Evolutionary conservation across 805 yeast species (phyloP).

Genomic region (Metschnikowia arizonensis): DNA sequence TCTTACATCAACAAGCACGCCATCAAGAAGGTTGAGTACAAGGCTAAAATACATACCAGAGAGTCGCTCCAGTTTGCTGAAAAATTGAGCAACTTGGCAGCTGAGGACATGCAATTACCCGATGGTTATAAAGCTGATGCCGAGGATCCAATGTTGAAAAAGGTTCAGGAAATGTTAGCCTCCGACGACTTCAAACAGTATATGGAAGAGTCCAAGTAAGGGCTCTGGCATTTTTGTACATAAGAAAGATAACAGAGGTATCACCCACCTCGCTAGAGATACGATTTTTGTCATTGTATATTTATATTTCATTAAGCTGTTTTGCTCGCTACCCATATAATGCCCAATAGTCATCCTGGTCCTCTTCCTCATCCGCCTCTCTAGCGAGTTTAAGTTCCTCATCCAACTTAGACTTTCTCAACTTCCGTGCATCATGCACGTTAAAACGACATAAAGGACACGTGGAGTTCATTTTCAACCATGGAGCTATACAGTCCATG

Average conservation of each 20-base stretch:
- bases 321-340: conserved; percentile 56
- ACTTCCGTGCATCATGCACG: conserved; percentile 41
- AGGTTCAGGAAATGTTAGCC: conserved; percentile 65
- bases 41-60: conserved; percentile 55
- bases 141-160: conserved; percentile 51
- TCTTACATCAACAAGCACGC: conserved; percentile 74
- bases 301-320: background rate
- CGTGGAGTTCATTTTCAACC: conserved; percentile 70
- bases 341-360: conserved; percentile 57
- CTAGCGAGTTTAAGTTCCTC: conserved; percentile 33
- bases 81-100: conserved; percentile 32
- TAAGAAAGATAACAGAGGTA: conserved; percentile 5
- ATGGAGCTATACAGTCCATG: conserved; percentile 84
- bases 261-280: background rate
- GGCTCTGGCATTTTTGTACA: conserved; percentile 7
- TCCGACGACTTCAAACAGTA: conserved; percentile 68
- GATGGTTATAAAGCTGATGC: conserved; percentile 27
- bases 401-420: conserved; percentile 29
- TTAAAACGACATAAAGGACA: conserved; percentile 88
- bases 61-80: conserved; percentile 33
- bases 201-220: conserved; percentile 24
- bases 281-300: background rate
- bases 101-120: conserved; percentile 30
- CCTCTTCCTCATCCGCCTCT: conserved; percentile 49
- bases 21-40: conserved; percentile 77